Evolutionary conservation across 441 rosid species (phyloP).

Genomic region (Adansonia rubrostipa): DNA sequence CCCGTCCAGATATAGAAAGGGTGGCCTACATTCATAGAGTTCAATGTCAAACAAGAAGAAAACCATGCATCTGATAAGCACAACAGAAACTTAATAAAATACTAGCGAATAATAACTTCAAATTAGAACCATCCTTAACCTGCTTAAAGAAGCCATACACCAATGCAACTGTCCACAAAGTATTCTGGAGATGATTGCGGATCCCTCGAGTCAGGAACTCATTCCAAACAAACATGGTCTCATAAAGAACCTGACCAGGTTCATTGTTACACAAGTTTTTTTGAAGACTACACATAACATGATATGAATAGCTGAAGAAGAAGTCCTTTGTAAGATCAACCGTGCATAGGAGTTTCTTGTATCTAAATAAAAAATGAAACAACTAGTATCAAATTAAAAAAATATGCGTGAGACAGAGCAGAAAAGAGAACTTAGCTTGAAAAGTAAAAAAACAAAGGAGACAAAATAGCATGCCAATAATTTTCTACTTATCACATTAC

Average conservation of each 20-base stretch:
- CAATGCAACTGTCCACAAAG: slow-evolving; percentile 94
- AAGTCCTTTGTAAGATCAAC: slow-evolving; percentile 99
- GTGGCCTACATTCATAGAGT: slow-evolving; percentile 55
- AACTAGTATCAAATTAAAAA: slow-evolving; percentile 25
- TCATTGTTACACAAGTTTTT: slow-evolving; percentile 71
- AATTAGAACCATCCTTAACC: slow-evolving; percentile 51
- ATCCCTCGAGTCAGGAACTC: slow-evolving; percentile 92
- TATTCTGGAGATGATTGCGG: slow-evolving; percentile 81
- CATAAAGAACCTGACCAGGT: slow-evolving; percentile 77
- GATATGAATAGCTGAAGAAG: slow-evolving; percentile 96
- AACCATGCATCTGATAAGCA: neutral
- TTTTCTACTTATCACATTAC: slow-evolving; percentile 22
- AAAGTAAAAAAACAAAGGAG: neutral
- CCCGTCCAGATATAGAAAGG: slow-evolving; percentile 72
- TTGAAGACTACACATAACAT: slow-evolving; percentile 93
- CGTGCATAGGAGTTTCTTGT: slow-evolving; percentile 89
- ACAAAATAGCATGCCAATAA: slow-evolving; percentile 29
- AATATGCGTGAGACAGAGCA: neutral
- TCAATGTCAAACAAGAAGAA: slow-evolving; percentile 30
- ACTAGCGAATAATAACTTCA: slow-evolving; percentile 11
- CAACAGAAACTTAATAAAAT: neutral
- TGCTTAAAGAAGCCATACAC: slow-evolving; percentile 96
- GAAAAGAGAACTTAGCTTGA: slow-evolving; percentile 9
- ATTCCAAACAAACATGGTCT: slow-evolving; percentile 99
- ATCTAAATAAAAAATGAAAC: slow-evolving; percentile 53